These are phyloP conservation scores for Lactifluus volemus DNA, from an alignment of 768 basidiomycete genomes.

Conservation along the genomic window DNA sequence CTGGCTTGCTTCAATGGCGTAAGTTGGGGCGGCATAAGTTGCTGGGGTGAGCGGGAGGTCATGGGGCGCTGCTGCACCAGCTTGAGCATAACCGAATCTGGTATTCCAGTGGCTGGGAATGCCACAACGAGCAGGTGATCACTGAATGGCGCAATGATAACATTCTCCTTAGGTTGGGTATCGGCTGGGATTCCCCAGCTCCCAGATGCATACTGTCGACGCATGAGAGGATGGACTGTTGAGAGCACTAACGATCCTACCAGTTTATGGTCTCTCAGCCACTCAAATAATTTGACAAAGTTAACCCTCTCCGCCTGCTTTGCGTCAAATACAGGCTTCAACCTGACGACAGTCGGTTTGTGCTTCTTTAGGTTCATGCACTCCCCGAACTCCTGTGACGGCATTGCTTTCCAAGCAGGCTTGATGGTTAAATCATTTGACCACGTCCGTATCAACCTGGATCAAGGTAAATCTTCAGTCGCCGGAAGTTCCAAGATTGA, in stretches of 20 bases:
- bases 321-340: neutral
- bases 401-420: neutral
- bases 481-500: neutral
- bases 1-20: neutral
- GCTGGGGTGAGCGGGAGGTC: too few species aligned
- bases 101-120: neutral
- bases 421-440: neutral
- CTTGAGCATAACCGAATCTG: neutral
- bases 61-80: neutral
- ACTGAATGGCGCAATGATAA: neutral
- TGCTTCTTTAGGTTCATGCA: neutral
- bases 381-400: neutral
- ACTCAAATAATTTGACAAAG: neutral
- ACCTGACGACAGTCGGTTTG: neutral
- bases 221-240: neutral
- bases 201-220: neutral
- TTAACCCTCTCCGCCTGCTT: neutral
- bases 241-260: neutral
- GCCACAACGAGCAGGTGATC: neutral
- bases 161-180: neutral
- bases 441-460: neutral
- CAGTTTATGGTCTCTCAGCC: neutral
- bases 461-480: neutral
- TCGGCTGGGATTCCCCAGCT: neutral
- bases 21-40: too few species aligned